Evolutionary conservation across 495 filamentous ascomycete genomes (phyloP).

Genomic region (Podospora anserina): DNA sequence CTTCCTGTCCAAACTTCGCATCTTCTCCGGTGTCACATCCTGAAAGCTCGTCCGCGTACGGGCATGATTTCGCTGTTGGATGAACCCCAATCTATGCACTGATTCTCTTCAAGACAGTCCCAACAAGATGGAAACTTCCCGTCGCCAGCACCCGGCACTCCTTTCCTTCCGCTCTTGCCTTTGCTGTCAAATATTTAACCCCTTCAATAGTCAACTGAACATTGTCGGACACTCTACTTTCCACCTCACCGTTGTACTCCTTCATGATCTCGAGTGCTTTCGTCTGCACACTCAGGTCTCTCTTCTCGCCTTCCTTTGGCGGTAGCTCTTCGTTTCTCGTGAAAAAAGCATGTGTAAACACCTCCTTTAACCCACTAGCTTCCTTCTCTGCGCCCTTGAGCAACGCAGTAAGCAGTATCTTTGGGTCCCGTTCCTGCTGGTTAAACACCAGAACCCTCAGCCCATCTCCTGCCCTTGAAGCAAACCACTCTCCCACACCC

Average conservation of each 20-base stretch:
- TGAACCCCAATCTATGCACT: background rate
- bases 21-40: too few relatives aligned
- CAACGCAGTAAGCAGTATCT: background rate
- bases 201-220: background rate
- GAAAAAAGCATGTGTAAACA: background rate
- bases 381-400: background rate
- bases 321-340: background rate
- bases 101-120: background rate
- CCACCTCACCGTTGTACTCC: background rate
- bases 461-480: background rate
- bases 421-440: conserved; percentile 1
- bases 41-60: too few relatives aligned
- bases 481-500: conserved; percentile 4
- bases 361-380: background rate
- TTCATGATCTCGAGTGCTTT: background rate
- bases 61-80: too few relatives aligned
- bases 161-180: background rate
- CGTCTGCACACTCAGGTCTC: background rate
- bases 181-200: background rate
- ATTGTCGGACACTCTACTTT: background rate
- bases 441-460: conserved; percentile 1
- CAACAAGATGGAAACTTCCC: background rate
- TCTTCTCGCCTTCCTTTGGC: background rate
- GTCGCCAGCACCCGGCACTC: background rate
- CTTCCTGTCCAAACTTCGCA: too few relatives aligned